Evolutionary conservation across 192 early-diverging fungal genomes (phyloP).

Genomic region (Coemansia sp.): DNA sequence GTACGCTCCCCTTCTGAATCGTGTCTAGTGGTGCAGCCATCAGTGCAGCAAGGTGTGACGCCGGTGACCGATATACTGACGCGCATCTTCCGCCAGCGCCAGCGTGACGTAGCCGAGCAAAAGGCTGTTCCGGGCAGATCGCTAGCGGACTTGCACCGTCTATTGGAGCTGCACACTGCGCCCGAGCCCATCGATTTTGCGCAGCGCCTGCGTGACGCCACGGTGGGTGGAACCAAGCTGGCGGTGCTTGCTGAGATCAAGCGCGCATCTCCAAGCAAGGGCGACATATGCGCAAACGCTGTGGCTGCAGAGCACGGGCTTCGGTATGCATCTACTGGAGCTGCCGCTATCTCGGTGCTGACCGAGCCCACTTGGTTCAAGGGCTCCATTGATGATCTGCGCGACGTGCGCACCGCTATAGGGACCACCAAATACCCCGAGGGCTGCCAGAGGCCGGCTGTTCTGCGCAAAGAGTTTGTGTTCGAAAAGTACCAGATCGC

Average conservation of each 20-base stretch:
- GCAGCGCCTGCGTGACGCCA: conserved; percentile 57
- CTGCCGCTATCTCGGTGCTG: conserved; percentile 92
- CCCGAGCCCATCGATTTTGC: conserved; percentile 80
- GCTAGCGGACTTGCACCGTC: conserved; percentile 63
- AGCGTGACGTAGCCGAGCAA: conserved; percentile 73
- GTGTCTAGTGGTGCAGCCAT: not conserved
- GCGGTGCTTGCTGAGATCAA: conserved; percentile 98
- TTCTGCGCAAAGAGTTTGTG: conserved; percentile 97
- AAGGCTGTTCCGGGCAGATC: conserved; percentile 73
- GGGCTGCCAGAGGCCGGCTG: conserved; percentile 81
- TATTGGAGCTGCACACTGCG: conserved; percentile 67
- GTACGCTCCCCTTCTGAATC: not conserved
- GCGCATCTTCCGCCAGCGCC: conserved; percentile 78
- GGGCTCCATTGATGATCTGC: conserved; percentile 89
- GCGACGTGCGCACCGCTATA: conserved; percentile 75
- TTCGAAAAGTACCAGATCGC: conserved; percentile 94
- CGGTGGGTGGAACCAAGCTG: conserved; percentile 13
- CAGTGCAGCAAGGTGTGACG: conserved; percentile 6
- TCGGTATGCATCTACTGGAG: conserved; percentile 84
- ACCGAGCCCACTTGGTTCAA: conserved; percentile 99
- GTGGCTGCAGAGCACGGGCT: conserved; percentile 89
- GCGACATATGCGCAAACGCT: conserved; percentile 77
- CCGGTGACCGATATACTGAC: conserved; percentile 65
- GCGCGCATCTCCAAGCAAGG: conserved; percentile 95
- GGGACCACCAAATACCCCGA: conserved; percentile 23